Conservation (phyloP, 495 filamentous ascomycete genomes). For the Clavariopsis aquatica region DNA sequence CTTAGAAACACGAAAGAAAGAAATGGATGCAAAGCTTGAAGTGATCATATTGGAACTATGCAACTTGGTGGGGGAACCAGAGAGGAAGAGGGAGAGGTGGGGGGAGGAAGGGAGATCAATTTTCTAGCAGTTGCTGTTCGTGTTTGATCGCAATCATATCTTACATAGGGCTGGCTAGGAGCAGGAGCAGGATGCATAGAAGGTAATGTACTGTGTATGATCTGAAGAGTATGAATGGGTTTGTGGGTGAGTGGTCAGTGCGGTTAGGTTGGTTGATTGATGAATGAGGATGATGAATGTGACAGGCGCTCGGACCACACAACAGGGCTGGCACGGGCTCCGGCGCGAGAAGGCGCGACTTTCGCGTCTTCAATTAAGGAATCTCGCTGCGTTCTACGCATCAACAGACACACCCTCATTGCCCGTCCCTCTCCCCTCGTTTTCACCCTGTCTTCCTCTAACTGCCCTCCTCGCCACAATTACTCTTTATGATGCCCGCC, state of each 20-base stretch:
- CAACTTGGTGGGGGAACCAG: neutral
- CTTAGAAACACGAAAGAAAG: no score
- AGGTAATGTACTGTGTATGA: neutral
- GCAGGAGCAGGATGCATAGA: neutral
- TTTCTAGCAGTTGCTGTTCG: neutral
- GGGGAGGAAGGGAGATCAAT: neutral
- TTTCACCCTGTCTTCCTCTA: neutral
- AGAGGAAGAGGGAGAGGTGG: neutral
- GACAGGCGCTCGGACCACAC: neutral
- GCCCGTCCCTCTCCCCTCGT: neutral
- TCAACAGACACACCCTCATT: neutral
- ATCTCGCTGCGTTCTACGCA: neutral
- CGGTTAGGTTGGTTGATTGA: neutral
- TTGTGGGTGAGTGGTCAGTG: neutral
- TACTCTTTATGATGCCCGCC: neutral
- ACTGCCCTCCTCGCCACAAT: neutral
- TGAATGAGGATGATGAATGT: neutral
- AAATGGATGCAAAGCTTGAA: no score
- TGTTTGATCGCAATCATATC: no score
- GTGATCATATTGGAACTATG: no score
- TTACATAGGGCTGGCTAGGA: no score
- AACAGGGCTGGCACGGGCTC: neutral
- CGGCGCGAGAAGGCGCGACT: conserved; percentile 8
- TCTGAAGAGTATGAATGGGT: neutral
- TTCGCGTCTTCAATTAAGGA: neutral